Evolutionary conservation across 805 yeast genomes (phyloP), one percentile per base, ranked within the genome.

Genomic region (Blastobotrys attinorum): DNA sequence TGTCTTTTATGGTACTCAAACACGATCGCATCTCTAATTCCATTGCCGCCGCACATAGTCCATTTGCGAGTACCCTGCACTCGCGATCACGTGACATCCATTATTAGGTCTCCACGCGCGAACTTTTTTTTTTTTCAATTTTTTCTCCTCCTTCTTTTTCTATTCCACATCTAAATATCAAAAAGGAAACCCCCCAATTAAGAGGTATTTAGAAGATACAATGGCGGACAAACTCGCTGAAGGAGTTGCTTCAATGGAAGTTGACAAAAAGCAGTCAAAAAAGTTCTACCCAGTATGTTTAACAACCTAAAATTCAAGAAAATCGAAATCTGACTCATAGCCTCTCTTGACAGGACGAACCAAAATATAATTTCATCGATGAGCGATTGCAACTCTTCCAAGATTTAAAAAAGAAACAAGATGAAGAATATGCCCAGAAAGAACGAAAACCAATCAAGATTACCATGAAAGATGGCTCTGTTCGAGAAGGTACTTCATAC

Each of bases 301-400:
- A n/a, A n/a, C n/a, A n/a, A n/a, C n/a, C n/a, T n/a, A n/a, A n/a
- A n/a, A n/a, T n/a, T n/a, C n/a, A n/a, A n/a, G n/a, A n/a, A n/a
- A n/a, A n/a, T n/a, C n/a, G n/a, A n/a, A n/a, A n/a, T n/a, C n/a
- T n/a, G n/a, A n/a, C n/a, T n/a, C n/a, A 25, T 11, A 35, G n/a
- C 13, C 5, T 7, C 5, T 10, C n/a, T 11, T 8, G 10, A 17
- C 22, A 50, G 52, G 45, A 46, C 15, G 81, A 80, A 46, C 95
- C 95, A 22, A 80, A 79, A 62, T 95, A 96, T n/a, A 79, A 67
- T 50, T 92, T 83, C 61, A 75, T 92, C 56, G 87, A 81, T 32
- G 76, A 81, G 50, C 82, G 98, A 67, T 71, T 83, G 60, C 67
- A 74, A 57, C 62, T 89, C 50, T 92, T 89, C 60, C 94, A 87